Evolutionary conservation across 2,329 filamentous ascomycete species (phyloP).

Genomic region (Cladobotryum mycophilum): DNA sequence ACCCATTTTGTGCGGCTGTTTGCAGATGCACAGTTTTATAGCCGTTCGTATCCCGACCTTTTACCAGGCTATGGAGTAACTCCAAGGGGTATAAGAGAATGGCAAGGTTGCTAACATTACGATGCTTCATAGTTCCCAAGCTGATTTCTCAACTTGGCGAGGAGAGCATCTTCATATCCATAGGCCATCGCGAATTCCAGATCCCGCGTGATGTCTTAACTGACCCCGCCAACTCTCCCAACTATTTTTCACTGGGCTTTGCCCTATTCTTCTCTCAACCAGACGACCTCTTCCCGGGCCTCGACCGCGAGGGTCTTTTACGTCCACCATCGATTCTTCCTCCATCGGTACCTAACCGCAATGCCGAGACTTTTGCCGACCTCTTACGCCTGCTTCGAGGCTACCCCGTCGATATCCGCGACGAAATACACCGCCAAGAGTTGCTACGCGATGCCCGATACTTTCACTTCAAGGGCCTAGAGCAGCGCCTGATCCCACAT

Average conservation of each 20-base stretch:
- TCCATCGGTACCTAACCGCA: slow-evolving; percentile 72
- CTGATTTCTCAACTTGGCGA: slow-evolving; percentile 88
- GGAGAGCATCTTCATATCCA: slow-evolving; percentile 85
- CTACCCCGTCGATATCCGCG: slow-evolving; percentile 71
- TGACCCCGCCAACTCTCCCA: slow-evolving; percentile 81
- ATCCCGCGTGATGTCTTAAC: slow-evolving; percentile 85
- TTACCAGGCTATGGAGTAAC: neutral
- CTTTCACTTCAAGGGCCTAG: slow-evolving; percentile 85
- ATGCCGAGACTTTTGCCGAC: slow-evolving; percentile 77
- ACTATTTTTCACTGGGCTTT: slow-evolving; percentile 91
- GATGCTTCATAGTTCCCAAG: slow-evolving; percentile 59
- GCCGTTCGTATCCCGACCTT: slow-evolving; percentile 46
- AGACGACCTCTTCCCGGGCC: slow-evolving; percentile 75
- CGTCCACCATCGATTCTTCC: slow-evolving; percentile 82
- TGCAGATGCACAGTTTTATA: slow-evolving; percentile 93
- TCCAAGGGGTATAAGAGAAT: neutral
- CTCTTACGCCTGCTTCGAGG: slow-evolving; percentile 76
- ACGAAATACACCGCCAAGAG: slow-evolving; percentile 68
- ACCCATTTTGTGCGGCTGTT: slow-evolving; percentile 88
- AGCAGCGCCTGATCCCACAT: slow-evolving; percentile 79
- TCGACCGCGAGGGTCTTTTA: slow-evolving; percentile 70
- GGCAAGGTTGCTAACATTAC: neutral
- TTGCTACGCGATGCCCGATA: slow-evolving; percentile 84
- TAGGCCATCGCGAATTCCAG: slow-evolving; percentile 80
- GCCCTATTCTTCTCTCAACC: slow-evolving; percentile 79